Conservation (phyloP, 2,329 filamentous ascomycete species). For the Ceratocystis albifundus region DNA sequence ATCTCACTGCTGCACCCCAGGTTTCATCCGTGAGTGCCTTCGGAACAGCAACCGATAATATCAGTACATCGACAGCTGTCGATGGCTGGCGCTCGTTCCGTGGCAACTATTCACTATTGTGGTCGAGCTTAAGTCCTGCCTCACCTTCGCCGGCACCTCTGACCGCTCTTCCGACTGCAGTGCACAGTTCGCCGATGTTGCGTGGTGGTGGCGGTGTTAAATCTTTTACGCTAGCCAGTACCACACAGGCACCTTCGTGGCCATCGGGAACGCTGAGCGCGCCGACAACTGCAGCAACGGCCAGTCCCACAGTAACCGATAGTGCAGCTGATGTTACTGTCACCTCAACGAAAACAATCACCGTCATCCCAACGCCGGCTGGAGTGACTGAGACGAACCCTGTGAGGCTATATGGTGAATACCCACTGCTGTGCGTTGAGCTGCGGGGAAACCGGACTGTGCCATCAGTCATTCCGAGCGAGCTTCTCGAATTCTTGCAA, state of each 20-base stretch:
- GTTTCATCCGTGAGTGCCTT: background rate
- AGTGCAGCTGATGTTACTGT: background rate
- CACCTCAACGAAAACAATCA: background rate
- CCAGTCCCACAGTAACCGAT: background rate
- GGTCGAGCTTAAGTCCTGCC: conserved; percentile 9
- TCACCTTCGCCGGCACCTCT: background rate
- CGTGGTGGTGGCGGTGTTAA: background rate
- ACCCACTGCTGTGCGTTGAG: conserved; percentile 20
- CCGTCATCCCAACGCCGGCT: background rate
- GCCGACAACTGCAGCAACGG: conserved; percentile 8
- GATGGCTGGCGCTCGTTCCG: conserved; percentile 11
- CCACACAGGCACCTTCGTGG: conserved; percentile 18
- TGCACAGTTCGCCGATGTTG: background rate
- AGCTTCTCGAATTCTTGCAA: conserved; percentile 19
- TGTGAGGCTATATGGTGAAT: conserved; percentile 20
- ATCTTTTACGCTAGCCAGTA: background rate
- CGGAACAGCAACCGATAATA: background rate
- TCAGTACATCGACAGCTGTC: background rate
- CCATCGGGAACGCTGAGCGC: conserved; percentile 11
- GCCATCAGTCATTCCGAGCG: conserved; percentile 11
- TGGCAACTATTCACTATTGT: conserved; percentile 16
- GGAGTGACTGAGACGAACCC: background rate
- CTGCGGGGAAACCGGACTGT: conserved; percentile 9
- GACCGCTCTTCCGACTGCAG: background rate
- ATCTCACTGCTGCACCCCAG: background rate